Evolutionary conservation across 1,284 basidiomycete genomes (phyloP).

Genomic region (Hymenochaete sp.): DNA sequence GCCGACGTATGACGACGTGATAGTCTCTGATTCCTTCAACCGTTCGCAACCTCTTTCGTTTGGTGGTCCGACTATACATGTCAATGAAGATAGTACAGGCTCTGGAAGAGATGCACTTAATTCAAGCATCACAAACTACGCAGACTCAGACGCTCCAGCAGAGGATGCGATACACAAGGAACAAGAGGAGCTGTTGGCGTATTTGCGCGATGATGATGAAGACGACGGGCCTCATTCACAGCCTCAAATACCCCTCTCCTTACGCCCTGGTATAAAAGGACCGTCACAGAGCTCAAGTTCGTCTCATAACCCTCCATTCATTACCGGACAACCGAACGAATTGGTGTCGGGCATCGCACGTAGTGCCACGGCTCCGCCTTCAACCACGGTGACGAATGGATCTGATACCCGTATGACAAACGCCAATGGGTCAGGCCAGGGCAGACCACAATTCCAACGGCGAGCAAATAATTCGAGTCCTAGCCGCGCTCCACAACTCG

Average conservation of each 20-base stretch:
- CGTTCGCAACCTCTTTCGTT: conserved; percentile 1
- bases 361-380: conserved; percentile 5
- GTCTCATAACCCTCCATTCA: neutral
- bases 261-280: conserved; percentile 8
- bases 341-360: neutral
- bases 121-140: too few relatives aligned
- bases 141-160: neutral
- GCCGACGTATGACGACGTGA: conserved; percentile 12
- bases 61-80: conserved; percentile 1
- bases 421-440: neutral
- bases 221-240: neutral
- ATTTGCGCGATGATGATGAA: conserved; percentile 12
- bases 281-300: neutral
- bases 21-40: neutral
- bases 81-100: too few relatives aligned
- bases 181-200: conserved; percentile 10
- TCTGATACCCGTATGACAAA: conserved; percentile 3
- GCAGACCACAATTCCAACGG: conserved; percentile 10
- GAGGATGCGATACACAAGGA: neutral
- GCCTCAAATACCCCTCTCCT: conserved; percentile 7
- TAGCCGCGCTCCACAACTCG: conserved; percentile 34
- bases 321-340: neutral
- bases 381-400: neutral
- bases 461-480: conserved; percentile 12
- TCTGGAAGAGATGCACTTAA: neutral